phyloP scores from a whole-genome alignment of 75 land plant species.

The Selaginella moellendorffii region DNA sequence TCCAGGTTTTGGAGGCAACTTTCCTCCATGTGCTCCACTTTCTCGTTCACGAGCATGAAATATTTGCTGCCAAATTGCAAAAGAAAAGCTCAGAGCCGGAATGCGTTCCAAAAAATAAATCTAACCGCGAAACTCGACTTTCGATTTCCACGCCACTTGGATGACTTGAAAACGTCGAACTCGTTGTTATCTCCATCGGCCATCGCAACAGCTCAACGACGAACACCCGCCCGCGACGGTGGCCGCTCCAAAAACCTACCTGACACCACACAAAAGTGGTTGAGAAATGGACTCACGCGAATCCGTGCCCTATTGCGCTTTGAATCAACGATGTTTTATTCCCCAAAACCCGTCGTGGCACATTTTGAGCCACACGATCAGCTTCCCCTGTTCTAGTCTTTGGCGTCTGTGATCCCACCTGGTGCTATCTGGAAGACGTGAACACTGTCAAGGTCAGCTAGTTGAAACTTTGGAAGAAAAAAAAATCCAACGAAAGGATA shows the following conservation, averaged over 20 bases:
- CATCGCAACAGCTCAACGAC: too few species aligned
- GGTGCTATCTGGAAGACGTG: slow-evolving; percentile 42
- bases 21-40: neutral
- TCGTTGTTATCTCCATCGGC: neutral
- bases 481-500: too few species aligned
- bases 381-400: slow-evolving; percentile 42
- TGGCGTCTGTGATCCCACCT: slow-evolving; percentile 84
- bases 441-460: neutral
- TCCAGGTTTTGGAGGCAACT: neutral
- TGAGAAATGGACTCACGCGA: too few species aligned
- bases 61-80: slow-evolving; percentile 10
- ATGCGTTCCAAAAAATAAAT: neutral
- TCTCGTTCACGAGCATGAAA: slow-evolving; percentile 10
- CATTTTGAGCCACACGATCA: too few species aligned
- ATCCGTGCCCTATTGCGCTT: too few species aligned
- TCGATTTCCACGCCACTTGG: slow-evolving; percentile 14
- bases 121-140: slow-evolving; percentile 25
- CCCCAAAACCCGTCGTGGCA: neutral
- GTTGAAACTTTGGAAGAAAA: too few species aligned
- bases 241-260: neutral
- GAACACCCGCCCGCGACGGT: too few species aligned
- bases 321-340: too few species aligned
- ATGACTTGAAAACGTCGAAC: neutral
- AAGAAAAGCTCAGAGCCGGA: too few species aligned
- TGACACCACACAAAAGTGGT: too few species aligned